phyloP scores from a whole-genome alignment of 371 early-diverging fungal genomes.

The Lichtheimia corymbifera region DNA sequence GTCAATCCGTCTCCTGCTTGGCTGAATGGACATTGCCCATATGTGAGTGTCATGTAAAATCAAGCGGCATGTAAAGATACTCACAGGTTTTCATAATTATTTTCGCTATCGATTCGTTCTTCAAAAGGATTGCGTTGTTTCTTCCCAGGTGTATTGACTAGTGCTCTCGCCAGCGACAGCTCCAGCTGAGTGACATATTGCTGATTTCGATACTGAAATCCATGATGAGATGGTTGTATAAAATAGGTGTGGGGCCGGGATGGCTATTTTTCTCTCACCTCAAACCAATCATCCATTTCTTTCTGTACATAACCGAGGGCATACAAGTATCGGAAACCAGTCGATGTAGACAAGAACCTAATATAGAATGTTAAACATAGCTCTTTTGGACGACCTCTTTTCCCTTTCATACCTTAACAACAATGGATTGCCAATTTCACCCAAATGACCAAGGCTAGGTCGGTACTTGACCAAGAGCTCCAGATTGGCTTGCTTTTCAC shows the following conservation, averaged over 20 bases:
- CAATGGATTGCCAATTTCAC: conserved; percentile 70
- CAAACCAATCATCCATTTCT: conserved; percentile 85
- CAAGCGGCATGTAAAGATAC: background rate
- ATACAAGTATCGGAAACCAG: conserved; percentile 72
- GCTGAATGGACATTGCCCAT: conserved; percentile 11
- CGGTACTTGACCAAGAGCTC: conserved; percentile 68
- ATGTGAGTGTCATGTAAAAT: background rate
- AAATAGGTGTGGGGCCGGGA: background rate
- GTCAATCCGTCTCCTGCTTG: conserved; percentile 55
- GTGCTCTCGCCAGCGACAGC: conserved; percentile 68
- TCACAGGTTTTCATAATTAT: conserved; percentile 47
- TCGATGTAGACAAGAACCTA: conserved; percentile 69
- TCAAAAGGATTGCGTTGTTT: conserved; percentile 47
- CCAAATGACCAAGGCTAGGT: conserved; percentile 77
- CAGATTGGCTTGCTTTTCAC: conserved; percentile 64
- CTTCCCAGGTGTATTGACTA: conserved; percentile 52
- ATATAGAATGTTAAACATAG: background rate
- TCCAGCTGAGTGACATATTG: conserved; percentile 82
- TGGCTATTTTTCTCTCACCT: conserved; percentile 46
- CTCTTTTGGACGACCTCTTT: background rate
- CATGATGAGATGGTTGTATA: background rate
- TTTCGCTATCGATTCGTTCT: conserved; percentile 50
- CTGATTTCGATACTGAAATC: conserved; percentile 66
- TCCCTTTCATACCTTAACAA: conserved; percentile 50
- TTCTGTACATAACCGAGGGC: conserved; percentile 73